Base-by-base conservation (phyloP, 768 basidiomycete genomes). In the Phaffia australis region DNA sequence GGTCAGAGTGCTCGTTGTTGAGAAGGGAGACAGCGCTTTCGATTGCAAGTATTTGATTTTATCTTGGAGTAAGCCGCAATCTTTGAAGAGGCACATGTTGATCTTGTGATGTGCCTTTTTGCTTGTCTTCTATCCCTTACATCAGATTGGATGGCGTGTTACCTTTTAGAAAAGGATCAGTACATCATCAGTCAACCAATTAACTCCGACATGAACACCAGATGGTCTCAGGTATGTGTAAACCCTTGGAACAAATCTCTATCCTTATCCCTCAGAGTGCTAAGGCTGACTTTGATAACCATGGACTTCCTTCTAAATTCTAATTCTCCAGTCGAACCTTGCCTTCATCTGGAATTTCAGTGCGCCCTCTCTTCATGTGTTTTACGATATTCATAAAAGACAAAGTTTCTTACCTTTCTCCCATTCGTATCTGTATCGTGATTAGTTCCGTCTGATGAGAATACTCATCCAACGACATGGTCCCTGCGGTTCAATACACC, bases 331-430 rank as follows among this genome's bases (percentile, higher is more conserved):
- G 15, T 25, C 21, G 11, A 42, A 42, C 14, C 52, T 64, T 9
- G 87, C 92, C 3, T 81, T 97, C 72, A 93, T 92, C 35, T 98
- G 95, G 88, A 94, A 92, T 70, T 81, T 89, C 74, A 60, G 66
- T 67, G 15, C 23, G 66, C 57, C 19, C 18, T 16, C 16, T 23
- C 1, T 25, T 7, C 30, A 46, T 29, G 7, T 50, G 21, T 57
- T 18, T 16, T 21, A 15, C 11, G 6, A n/a, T 23, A 23, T 19
- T 27, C 46, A 11, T 47, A 3, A 15, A 29, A 6, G 7, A 29
- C 9, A 23, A 30, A 60, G 2, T 23, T n/a, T 9, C 48, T 23
- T 6, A 46, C 48, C 30, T 42, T 48, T 48, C 46, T 42, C 50
- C 25, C 47, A 19, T 29, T 14, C 25, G 23, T 29, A 23, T 23